These are phyloP conservation scores for Trichosanthes truncata DNA, from an alignment of 306 rosid species.

Conservation along the genomic window DNA sequence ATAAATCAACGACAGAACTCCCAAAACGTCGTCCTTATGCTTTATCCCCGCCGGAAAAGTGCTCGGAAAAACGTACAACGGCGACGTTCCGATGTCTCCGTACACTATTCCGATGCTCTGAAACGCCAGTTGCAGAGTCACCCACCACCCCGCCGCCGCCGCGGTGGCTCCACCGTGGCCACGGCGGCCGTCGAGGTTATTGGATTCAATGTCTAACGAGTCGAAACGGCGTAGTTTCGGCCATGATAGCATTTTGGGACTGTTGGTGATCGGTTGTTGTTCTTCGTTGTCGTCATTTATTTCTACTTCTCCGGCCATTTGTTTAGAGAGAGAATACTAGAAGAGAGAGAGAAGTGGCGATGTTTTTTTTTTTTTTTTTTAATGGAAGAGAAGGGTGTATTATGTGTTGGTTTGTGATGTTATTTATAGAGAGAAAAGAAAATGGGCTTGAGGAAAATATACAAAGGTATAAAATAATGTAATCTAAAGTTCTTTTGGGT, in stretches of 20 bases:
- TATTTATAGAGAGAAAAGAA: not conserved
- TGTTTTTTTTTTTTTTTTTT: too few relatives aligned
- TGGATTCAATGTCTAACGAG: conserved; percentile 34
- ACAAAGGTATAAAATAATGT: too few relatives aligned
- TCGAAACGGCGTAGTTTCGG: conserved; percentile 24
- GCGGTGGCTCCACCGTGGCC: not conserved
- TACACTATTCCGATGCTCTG: conserved; percentile 66
- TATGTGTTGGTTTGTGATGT: not conserved
- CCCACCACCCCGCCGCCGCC: conserved; percentile 18
- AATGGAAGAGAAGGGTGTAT: not conserved
- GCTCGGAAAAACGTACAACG: conserved; percentile 46
- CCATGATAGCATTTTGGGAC: not conserved
- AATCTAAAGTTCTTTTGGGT: too few relatives aligned
- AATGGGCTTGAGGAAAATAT: not conserved
- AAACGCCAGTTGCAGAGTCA: conserved; percentile 48
- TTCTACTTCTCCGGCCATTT: not conserved
- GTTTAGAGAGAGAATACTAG: not conserved
- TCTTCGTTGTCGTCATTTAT: not conserved
- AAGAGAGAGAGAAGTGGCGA: too few relatives aligned
- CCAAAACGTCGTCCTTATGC: conserved; percentile 50
- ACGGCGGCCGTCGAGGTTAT: not conserved
- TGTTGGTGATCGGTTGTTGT: not conserved
- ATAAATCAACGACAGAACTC: conserved; percentile 47
- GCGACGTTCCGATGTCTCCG: conserved; percentile 75
- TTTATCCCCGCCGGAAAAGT: conserved; percentile 35